Conservation (phyloP, 768 basidiomycete genomes). For the Phylloporus sp. region DNA sequence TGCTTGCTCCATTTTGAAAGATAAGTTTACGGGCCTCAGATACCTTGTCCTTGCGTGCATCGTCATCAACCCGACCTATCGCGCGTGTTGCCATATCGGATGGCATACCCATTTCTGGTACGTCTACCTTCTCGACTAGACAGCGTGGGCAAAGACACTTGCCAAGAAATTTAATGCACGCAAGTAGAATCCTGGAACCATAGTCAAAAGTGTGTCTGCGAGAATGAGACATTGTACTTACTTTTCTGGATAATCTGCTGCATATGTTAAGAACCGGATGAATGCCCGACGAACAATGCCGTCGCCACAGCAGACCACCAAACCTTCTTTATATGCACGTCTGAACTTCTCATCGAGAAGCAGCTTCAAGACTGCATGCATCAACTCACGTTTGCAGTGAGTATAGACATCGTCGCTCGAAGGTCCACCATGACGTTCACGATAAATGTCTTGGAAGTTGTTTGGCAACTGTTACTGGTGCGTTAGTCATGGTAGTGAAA, state of each 20-base stretch:
- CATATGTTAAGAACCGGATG: conserved; percentile 16
- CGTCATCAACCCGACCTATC: no score
- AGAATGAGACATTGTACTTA: background rate
- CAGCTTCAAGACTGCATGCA: conserved; percentile 12
- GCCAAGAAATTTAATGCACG: conserved; percentile 6
- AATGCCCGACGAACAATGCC: conserved; percentile 6
- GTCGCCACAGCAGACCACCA: conserved; percentile 14
- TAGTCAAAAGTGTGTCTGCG: background rate
- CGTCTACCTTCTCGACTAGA: background rate
- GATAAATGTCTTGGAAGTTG: background rate
- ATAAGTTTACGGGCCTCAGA: no score
- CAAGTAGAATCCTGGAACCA: background rate
- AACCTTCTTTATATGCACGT: conserved; percentile 11
- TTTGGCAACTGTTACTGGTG: background rate
- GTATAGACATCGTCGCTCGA: background rate
- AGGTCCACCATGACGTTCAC: accelerated
- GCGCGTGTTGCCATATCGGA: background rate
- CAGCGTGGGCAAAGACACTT: background rate
- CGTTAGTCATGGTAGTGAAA: no score
- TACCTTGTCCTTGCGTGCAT: no score
- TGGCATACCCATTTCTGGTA: background rate
- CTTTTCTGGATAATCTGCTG: conserved; percentile 13
- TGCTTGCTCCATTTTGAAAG: no score
- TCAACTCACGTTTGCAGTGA: conserved; percentile 17
- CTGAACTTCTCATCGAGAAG: conserved; percentile 16